Percentiles rank a stretch among this genome's conserved stretches.
These are phyloP conservation scores for Austropuccinia psidii DNA, from an alignment of 1,284 basidiomycete genomes.

Conservation along the genomic window DNA sequence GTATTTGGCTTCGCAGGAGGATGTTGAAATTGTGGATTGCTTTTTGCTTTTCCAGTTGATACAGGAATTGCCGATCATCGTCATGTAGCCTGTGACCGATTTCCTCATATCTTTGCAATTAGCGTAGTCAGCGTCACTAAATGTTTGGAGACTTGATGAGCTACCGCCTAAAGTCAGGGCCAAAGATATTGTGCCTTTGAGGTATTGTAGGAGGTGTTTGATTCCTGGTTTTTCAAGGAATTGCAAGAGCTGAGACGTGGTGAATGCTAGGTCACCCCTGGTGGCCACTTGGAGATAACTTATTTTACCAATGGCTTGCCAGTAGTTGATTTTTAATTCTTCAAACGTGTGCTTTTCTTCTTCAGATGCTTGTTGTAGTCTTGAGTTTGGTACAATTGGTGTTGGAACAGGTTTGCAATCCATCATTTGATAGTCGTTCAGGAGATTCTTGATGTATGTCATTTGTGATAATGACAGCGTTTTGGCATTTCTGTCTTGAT, in stretches of 20 bases:
- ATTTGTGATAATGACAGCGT: neutral
- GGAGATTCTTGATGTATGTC: neutral
- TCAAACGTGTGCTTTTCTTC: neutral
- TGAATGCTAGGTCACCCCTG: neutral
- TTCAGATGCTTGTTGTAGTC: neutral
- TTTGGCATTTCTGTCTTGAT: too few species aligned
- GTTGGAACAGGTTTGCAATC: neutral
- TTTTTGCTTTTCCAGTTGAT: neutral
- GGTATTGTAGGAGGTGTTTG: neutral
- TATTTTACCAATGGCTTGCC: too few species aligned
- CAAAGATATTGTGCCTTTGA: neutral
- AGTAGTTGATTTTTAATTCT: too few species aligned
- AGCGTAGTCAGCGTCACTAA: neutral
- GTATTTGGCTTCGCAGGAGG: neutral
- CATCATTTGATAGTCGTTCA: neutral
- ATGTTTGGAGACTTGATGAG: too few species aligned
- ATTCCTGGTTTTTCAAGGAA: neutral
- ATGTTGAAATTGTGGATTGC: neutral
- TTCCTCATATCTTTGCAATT: neutral
- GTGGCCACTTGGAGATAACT: neutral
- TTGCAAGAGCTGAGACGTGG: neutral
- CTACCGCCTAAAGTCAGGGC: too few species aligned
- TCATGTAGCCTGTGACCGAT: neutral
- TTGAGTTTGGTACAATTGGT: neutral
- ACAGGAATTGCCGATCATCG: neutral